Evolutionary conservation across 2,329 filamentous ascomycete genomes (phyloP).

Genomic region (Colletotrichum melonis): DNA sequence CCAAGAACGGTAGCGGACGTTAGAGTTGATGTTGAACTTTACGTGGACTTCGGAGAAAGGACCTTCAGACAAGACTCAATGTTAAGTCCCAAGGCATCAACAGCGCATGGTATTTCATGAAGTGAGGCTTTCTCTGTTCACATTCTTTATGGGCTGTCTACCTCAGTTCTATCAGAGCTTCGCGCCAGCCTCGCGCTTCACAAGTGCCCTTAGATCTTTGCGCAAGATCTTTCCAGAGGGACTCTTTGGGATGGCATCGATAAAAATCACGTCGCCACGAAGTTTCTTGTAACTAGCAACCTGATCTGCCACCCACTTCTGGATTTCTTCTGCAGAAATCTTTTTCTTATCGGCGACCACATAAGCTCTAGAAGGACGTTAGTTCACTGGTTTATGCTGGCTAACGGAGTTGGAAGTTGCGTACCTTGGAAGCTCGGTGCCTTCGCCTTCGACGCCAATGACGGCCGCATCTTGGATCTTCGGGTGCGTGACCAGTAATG

Average conservation of each 20-base stretch:
- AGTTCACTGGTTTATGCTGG: not conserved
- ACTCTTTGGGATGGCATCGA: slow-evolving; percentile 79
- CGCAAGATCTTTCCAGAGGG: slow-evolving; percentile 63
- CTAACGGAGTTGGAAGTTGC: not conserved
- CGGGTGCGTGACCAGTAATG: slow-evolving; percentile 52
- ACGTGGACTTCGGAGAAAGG: not conserved
- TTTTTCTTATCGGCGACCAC: slow-evolving; percentile 46
- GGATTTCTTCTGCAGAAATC: slow-evolving; percentile 42
- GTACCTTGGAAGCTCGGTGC: slow-evolving; percentile 59
- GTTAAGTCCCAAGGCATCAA: not conserved
- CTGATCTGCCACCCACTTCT: slow-evolving; percentile 39
- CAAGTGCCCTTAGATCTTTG: slow-evolving; percentile 50
- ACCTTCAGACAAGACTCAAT: not conserved
- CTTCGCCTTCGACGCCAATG: slow-evolving; percentile 62
- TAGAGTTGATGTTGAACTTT: not conserved
- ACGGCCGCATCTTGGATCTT: slow-evolving; percentile 69
- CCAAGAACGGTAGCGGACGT: not conserved
- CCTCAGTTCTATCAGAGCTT: slow-evolving; percentile 8
- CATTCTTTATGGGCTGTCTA: no score
- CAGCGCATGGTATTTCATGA: not conserved
- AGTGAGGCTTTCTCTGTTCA: not conserved
- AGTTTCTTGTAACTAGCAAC: slow-evolving; percentile 72
- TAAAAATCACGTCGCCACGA: slow-evolving; percentile 76
- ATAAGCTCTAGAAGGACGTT: slow-evolving; percentile 40
- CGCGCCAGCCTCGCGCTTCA: slow-evolving; percentile 41